Conservation (phyloP, 805 yeast species). For the Nakazawaea ishiwadae region DNA sequence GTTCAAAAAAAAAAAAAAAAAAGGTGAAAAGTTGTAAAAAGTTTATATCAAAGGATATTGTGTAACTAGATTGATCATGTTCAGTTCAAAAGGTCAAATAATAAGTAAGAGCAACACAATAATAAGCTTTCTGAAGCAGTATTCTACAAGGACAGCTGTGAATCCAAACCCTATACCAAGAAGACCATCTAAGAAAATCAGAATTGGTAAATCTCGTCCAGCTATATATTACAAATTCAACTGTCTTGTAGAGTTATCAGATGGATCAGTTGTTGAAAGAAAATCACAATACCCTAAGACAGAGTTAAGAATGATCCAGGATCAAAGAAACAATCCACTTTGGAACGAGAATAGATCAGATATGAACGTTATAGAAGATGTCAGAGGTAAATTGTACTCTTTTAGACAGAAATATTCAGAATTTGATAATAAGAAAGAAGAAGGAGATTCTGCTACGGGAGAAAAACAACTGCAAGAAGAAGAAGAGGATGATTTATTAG, state of each 20-base stretch:
- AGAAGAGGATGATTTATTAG: conserved; percentile 42
- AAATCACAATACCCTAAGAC: conserved; percentile 84
- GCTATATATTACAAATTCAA: conserved; percentile 90
- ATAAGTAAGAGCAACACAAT: background rate
- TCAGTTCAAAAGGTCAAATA: too few relatives aligned
- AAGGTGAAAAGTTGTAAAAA: background rate
- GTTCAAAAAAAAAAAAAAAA: background rate
- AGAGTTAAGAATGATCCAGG: conserved; percentile 80
- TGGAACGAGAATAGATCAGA: conserved; percentile 91
- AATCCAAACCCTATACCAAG: conserved; percentile 21
- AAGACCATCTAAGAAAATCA: conserved; percentile 66
- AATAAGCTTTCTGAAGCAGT: background rate
- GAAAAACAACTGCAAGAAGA: conserved; percentile 13
- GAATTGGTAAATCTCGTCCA: conserved; percentile 85
- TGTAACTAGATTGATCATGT: too few relatives aligned
- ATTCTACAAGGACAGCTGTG: conserved; percentile 11
- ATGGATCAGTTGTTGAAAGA: conserved; percentile 85
- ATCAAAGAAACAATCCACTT: conserved; percentile 78
- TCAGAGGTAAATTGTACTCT: conserved; percentile 74
- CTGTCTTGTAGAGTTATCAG: conserved; percentile 83
- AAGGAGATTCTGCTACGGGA: conserved; percentile 16
- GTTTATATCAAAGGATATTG: background rate
- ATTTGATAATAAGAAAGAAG: conserved; percentile 30
- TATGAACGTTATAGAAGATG: conserved; percentile 66
- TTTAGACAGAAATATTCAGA: conserved; percentile 64